Percentiles rank a stretch among this genome's conserved stretches.
phyloP scores from a whole-genome alignment of 1,139 yeast genomes.

The Saccharomyces uvarum region DNA sequence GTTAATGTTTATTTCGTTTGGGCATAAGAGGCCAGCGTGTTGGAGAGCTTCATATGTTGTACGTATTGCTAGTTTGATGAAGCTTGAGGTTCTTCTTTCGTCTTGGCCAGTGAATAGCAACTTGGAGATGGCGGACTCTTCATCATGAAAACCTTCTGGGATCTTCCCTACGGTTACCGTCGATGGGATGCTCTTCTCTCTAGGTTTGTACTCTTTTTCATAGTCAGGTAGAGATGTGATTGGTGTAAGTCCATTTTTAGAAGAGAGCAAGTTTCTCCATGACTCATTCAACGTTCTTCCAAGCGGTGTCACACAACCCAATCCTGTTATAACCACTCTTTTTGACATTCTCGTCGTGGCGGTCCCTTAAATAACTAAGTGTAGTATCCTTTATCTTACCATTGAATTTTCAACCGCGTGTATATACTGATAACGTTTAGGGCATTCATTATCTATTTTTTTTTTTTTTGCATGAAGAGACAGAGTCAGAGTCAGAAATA shows the following conservation, averaged over 20 bases:
- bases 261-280: constrained; percentile 47
- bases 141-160: background rate
- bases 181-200: constrained; percentile 46
- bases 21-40: constrained; percentile 43
- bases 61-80: constrained; percentile 71
- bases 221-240: constrained; percentile 45
- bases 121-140: constrained; percentile 1
- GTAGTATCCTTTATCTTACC: too few relatives aligned
- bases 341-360: constrained; percentile 16
- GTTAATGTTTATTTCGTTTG: constrained; percentile 29
- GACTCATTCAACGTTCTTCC: constrained; percentile 57
- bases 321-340: constrained; percentile 86
- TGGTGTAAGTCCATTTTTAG: constrained; percentile 49
- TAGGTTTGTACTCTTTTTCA: constrained; percentile 39
- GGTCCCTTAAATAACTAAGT: too few relatives aligned
- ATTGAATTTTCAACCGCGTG: background rate
- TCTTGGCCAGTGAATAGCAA: constrained; percentile 26
- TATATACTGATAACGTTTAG: background rate
- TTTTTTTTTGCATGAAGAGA: background rate
- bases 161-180: constrained; percentile 40
- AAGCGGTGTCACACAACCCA: constrained; percentile 79
- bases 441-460: background rate
- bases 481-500: background rate
- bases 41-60: constrained; percentile 71
- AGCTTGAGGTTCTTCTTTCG: constrained; percentile 55